Evolutionary conservation across 371 early-diverging fungal genomes (phyloP).

Genomic region (Umbelopsis sp.): DNA sequence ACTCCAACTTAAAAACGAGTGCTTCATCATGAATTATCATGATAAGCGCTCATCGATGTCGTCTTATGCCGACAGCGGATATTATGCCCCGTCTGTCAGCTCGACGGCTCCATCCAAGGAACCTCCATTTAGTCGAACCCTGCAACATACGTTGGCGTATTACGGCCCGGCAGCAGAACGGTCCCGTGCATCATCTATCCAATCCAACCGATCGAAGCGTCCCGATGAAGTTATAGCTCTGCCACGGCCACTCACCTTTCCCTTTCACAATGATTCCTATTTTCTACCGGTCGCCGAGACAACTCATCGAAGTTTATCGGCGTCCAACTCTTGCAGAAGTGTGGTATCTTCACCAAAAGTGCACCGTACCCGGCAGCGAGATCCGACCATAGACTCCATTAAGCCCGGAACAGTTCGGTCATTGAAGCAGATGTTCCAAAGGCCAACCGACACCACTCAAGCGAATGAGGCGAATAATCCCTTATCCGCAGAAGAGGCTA

Average conservation of each 20-base stretch:
- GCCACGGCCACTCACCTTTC: constrained; percentile 54
- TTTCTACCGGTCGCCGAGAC: constrained; percentile 57
- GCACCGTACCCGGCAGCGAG: neutral
- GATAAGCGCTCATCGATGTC: constrained; percentile 7
- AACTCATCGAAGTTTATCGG: neutral
- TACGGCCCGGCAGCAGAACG: constrained; percentile 28
- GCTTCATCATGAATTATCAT: constrained; percentile 4
- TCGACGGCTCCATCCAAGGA: constrained; percentile 4
- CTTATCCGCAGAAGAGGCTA: neutral
- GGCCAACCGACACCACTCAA: neutral
- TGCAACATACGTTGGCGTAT: constrained; percentile 17
- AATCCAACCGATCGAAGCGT: constrained; percentile 36
- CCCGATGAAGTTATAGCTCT: constrained; percentile 53
- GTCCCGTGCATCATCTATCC: constrained; percentile 25
- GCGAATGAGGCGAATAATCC: neutral
- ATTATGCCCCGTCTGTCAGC: constrained; percentile 22
- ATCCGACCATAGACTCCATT: neutral
- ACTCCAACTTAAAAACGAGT: neutral
- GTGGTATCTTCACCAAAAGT: neutral
- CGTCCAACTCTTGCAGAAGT: neutral
- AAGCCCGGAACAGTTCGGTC: constrained; percentile 9
- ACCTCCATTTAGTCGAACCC: constrained; percentile 20
- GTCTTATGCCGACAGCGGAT: constrained; percentile 8
- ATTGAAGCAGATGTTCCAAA: neutral
- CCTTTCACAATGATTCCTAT: constrained; percentile 57